Percentiles rank a stretch among this genome's conserved stretches.
These are phyloP conservation scores for Sarcomyxa edulis DNA, from an alignment of 768 basidiomycete genomes.

Conservation along the genomic window DNA sequence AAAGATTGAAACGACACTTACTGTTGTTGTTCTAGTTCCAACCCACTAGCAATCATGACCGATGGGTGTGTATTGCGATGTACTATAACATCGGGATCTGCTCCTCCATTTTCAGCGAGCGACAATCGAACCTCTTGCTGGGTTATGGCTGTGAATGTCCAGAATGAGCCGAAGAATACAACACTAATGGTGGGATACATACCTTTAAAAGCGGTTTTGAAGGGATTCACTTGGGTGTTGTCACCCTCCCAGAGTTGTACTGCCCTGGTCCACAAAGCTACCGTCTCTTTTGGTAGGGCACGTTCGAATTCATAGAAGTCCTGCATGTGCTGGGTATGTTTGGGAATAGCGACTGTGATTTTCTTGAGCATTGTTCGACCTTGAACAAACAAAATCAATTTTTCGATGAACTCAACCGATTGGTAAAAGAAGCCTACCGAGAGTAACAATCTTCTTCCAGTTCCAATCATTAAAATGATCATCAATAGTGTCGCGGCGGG, in stretches of 20 bases:
- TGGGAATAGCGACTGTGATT: neutral
- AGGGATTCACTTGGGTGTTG: neutral
- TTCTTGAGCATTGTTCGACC: neutral
- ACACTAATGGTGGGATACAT: neutral
- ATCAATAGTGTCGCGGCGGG: slow-evolving; percentile 27
- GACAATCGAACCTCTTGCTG: slow-evolving; percentile 2
- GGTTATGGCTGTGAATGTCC: slow-evolving; percentile 3
- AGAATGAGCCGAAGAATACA: neutral
- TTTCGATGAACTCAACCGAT: no score
- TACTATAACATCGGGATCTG: neutral
- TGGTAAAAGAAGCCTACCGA: slow-evolving; percentile 15
- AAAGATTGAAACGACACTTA: slow-evolving; percentile 1
- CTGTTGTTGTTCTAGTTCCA: slow-evolving; percentile 6
- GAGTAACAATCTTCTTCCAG: slow-evolving; percentile 17
- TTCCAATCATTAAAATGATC: slow-evolving; percentile 32
- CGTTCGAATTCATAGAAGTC: neutral
- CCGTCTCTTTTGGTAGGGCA: neutral
- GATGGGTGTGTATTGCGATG: neutral
- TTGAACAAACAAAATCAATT: neutral
- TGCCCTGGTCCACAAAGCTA: neutral
- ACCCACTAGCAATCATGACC: neutral
- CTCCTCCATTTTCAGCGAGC: slow-evolving; percentile 5
- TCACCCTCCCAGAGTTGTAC: neutral
- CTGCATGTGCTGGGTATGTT: neutral
- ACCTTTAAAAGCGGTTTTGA: neutral